Evolutionary conservation across 768 basidiomycete genomes (phyloP), one percentile per base, ranked within the genome.

Genomic region (Termitomyces sp.): DNA sequence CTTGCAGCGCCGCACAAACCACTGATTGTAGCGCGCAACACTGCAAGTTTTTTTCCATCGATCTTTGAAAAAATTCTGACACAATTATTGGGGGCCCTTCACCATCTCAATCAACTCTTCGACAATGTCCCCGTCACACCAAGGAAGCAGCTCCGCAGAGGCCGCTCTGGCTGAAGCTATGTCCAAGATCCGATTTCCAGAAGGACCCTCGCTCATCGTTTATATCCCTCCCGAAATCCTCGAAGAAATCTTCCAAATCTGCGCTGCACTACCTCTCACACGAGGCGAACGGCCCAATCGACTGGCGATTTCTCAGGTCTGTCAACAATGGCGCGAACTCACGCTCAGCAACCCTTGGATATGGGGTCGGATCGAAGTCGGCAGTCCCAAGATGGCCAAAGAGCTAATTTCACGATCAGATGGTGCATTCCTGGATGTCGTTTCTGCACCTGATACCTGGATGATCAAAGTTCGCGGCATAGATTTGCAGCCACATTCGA

Each of bases 281-380:
- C 40, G 51, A 5, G 49, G 44, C 5, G 59, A 60, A 32, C 44
- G 43, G 17, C 54, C 54, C 19, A 53, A 58, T 16, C 49, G 59
- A 37, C 34, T 60, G 25, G 55, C 55, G 17, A 53, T 60, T n/a
- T 57, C 51, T 31, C 59, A 60, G 31, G 55, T 57, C 46, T 57
- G 51, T 41, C 46, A 34, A 23, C 51, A 53, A 12, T 59, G 59
- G 59, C 59, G 59, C 7, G 5, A 17, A 29, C 52, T 59, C 27
- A 45, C 59, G 10, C 43, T 59, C 25, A 47, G n/a, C 21, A 32
- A 48, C 17, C 59, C 59, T 3, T 56, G 49, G 51, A 47, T 60
- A n/a, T 60, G 59, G 51, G 55, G 46, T 5, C 46, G 52, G 23
- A 54, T 57, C 7, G 56, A 60, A 23, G 46, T 44, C 5, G 47